A percentile compares a stretch with the other conserved stretches of the same genome.
These are phyloP conservation scores for Melastoma malabathricum DNA, from an alignment of 345 rosid species.

Conservation along the genomic window DNA sequence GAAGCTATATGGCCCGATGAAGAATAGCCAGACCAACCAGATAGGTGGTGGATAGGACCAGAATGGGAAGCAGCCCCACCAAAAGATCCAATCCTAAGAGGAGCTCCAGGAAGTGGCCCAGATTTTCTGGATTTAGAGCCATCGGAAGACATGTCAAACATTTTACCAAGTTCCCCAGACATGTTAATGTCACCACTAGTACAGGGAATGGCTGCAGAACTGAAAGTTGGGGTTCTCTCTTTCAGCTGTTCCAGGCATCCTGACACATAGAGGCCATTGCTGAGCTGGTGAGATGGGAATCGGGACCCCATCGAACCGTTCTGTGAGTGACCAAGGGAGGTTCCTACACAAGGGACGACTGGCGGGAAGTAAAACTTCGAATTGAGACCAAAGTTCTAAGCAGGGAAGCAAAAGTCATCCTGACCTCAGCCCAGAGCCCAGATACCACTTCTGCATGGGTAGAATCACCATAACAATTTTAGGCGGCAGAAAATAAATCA, in stretches of 20 bases:
- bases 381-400: too few species aligned
- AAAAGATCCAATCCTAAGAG: constrained; percentile 78
- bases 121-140: constrained; percentile 86
- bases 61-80: constrained; percentile 82
- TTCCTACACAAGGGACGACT: not conserved
- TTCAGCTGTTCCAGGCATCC: constrained; percentile 90
- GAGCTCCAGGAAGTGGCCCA: constrained; percentile 71
- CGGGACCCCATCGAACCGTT: constrained; percentile 61
- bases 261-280: constrained; percentile 85
- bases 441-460: too few species aligned
- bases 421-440: too few species aligned
- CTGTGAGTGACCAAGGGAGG: not conserved
- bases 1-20: constrained; percentile 54
- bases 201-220: constrained; percentile 79
- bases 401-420: not conserved
- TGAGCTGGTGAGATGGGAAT: constrained; percentile 82
- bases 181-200: constrained; percentile 90
- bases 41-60: constrained; percentile 74
- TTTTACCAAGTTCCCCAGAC: constrained; percentile 91
- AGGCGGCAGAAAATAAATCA: too few species aligned
- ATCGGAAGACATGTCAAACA: constrained; percentile 73
- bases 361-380: not conserved
- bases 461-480: too few species aligned
- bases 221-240: constrained; percentile 78
- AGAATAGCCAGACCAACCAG: constrained; percentile 54